These are phyloP conservation scores for Calocera viscosa DNA, from an alignment of 768 basidiomycete genomes.

Conservation along the genomic window DNA sequence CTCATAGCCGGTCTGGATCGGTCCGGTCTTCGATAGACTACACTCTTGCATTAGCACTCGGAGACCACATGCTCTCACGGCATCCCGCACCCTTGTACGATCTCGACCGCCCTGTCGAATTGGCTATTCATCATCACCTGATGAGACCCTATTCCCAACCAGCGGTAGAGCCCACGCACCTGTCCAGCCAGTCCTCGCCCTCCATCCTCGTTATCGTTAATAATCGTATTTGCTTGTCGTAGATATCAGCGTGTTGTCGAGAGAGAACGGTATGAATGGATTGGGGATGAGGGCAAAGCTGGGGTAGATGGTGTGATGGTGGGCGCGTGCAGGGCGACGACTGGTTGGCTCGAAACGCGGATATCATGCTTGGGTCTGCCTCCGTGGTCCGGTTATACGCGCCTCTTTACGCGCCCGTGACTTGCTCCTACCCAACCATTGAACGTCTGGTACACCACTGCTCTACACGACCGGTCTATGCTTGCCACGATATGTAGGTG, in stretches of 20 bases:
- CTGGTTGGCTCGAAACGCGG: not conserved
- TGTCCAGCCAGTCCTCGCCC: not conserved
- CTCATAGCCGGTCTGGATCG: conserved; percentile 91
- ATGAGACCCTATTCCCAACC: not conserved
- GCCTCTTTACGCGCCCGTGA: not conserved
- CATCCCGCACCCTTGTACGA: conserved; percentile 49
- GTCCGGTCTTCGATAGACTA: conserved; percentile 79
- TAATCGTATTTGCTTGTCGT: not conserved
- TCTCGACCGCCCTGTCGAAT: conserved; percentile 89
- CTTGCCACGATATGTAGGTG: not conserved
- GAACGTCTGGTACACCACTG: not conserved
- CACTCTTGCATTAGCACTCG: too few species aligned
- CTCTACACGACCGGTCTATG: not conserved
- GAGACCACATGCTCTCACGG: not conserved
- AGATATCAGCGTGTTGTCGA: not conserved
- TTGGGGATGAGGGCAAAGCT: not conserved
- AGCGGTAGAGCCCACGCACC: not conserved
- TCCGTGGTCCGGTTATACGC: not conserved
- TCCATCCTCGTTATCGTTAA: not conserved
- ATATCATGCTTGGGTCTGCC: not conserved
- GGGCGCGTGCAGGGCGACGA: not conserved
- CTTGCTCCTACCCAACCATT: not conserved
- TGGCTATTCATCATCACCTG: conserved; percentile 31
- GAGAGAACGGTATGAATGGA: not conserved
- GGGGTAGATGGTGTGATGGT: not conserved